A percentile compares a stretch with the other conserved stretches of the same genome.
These are phyloP conservation scores for Groenewaldozyma tartarivorans DNA, from an alignment of 805 yeast genomes.

Conservation along the genomic window DNA sequence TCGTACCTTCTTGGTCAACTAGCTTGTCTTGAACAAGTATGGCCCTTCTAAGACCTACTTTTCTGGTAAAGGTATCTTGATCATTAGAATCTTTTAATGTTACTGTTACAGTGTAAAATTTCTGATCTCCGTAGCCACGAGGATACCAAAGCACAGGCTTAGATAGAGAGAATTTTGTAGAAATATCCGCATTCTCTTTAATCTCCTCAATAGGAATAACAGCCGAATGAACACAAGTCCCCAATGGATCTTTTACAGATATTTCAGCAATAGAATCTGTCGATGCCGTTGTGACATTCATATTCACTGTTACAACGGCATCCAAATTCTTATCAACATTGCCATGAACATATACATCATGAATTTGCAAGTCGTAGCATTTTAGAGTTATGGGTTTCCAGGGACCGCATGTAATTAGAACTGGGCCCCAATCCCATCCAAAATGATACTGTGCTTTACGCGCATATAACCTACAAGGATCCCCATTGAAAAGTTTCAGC, in stretches of 20 bases:
- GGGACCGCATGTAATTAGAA: conserved; percentile 36
- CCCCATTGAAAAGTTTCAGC: conserved; percentile 33
- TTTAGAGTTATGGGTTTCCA: conserved; percentile 30
- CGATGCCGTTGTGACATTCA: background rate
- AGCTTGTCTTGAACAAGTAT: conserved; percentile 32
- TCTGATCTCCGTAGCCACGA: conserved; percentile 29
- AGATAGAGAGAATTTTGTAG: conserved; percentile 9
- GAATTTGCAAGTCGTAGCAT: conserved; percentile 16
- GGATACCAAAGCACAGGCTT: conserved; percentile 36
- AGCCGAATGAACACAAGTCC: conserved; percentile 3
- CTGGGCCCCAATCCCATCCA: conserved; percentile 55
- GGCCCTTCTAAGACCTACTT: conserved; percentile 32
- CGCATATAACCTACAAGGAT: conserved; percentile 33
- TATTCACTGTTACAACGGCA: conserved; percentile 3
- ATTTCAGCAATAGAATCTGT: conserved; percentile 3
- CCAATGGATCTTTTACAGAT: conserved; percentile 9
- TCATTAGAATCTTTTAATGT: background rate
- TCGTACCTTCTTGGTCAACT: conserved; percentile 26
- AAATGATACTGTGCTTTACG: conserved; percentile 46
- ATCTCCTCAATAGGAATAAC: background rate
- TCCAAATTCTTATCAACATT: conserved; percentile 7
- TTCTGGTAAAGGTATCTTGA: background rate
- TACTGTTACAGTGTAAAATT: conserved; percentile 24
- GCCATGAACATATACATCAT: conserved; percentile 15
- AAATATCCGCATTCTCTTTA: background rate